phyloP scores from a whole-genome alignment of 2,329 filamentous ascomycete genomes.

The Myriosclerotinia curreyana region DNA sequence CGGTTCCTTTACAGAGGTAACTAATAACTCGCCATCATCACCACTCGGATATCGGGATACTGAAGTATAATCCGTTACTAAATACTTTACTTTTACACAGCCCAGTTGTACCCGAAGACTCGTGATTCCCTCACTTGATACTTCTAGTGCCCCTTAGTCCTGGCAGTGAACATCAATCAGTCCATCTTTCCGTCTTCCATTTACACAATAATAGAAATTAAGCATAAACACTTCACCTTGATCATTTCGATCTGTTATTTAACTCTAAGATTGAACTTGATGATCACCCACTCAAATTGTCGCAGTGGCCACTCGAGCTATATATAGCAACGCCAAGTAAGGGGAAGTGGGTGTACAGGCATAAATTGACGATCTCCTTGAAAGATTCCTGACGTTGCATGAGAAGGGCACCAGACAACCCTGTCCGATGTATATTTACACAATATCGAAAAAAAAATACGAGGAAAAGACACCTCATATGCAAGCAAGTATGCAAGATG shows the following conservation, averaged over 20 bases:
- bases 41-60: background rate
- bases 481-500: slow-evolving; percentile 10
- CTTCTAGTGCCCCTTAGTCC: background rate
- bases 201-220: slow-evolving; percentile 9
- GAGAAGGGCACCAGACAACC: background rate
- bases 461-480: background rate
- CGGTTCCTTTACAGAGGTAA: background rate
- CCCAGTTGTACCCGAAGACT: slow-evolving; percentile 3
- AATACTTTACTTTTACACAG: background rate
- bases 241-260: background rate
- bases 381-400: slow-evolving; percentile 16
- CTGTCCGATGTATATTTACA: slow-evolving; percentile 4
- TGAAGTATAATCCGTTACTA: background rate
- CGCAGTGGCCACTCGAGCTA: background rate
- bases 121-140: background rate
- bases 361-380: slow-evolving; percentile 12
- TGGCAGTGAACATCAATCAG: background rate
- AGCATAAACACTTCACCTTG: slow-evolving; percentile 13
- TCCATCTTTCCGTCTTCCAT: background rate
- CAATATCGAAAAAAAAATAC: background rate
- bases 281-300: slow-evolving; percentile 8
- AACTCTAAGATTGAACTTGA: slow-evolving; percentile 7
- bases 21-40: background rate
- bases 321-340: slow-evolving; percentile 18
- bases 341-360: background rate